phyloP scores from a whole-genome alignment of 1,284 basidiomycete genomes.

The Puccinia horiana region DNA sequence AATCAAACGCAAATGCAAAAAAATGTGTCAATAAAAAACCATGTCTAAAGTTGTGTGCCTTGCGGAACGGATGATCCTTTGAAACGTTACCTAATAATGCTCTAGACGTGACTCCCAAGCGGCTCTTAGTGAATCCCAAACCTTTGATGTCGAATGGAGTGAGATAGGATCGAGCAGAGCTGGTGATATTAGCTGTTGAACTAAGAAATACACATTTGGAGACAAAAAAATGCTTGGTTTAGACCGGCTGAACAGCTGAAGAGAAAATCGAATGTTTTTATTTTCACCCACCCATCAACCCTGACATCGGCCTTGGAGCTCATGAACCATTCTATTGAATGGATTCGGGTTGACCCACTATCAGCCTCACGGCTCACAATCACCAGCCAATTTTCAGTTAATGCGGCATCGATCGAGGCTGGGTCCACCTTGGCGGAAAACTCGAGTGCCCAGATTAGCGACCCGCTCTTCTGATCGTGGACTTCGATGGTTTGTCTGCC shows the following conservation, averaged over 20 bases:
- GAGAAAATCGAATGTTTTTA: neutral
- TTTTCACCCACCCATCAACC: slow-evolving; percentile 42
- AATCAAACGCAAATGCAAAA: neutral
- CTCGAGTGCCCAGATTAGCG: slow-evolving; percentile 39
- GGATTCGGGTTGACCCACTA: slow-evolving; percentile 28
- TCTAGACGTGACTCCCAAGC: slow-evolving; percentile 43
- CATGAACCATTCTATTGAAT: slow-evolving; percentile 50
- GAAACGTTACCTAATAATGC: slow-evolving; percentile 36
- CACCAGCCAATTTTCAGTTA: slow-evolving; percentile 91
- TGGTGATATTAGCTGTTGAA: slow-evolving; percentile 44
- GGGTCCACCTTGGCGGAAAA: slow-evolving; percentile 21
- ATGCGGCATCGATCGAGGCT: slow-evolving; percentile 55
- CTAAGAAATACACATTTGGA: neutral
- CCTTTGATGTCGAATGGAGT: slow-evolving; percentile 37
- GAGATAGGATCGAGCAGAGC: slow-evolving; percentile 30
- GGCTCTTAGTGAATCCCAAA: slow-evolving; percentile 44
- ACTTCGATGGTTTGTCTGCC: slow-evolving; percentile 36
- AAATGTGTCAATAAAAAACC: neutral
- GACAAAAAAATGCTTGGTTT: neutral
- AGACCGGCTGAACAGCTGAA: neutral
- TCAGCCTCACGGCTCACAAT: slow-evolving; percentile 18
- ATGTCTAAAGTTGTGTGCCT: neutral
- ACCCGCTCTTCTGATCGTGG: slow-evolving; percentile 23
- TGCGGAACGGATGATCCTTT: neutral
- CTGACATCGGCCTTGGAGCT: slow-evolving; percentile 41